phyloP scores from a whole-genome alignment of 164 flowering plant genomes.

The Aristolochia californica region DNA sequence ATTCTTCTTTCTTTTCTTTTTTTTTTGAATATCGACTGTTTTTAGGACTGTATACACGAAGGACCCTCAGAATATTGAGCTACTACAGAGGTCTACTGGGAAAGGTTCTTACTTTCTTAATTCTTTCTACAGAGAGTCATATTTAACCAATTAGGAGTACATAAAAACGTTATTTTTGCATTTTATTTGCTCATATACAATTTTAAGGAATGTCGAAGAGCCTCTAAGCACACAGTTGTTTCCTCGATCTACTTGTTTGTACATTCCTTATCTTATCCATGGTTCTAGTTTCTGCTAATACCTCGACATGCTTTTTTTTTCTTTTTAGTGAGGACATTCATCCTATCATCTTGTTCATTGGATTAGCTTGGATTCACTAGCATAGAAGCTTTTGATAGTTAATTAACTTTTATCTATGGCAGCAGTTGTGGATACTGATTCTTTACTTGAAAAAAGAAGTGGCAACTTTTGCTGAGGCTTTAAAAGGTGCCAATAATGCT shows the following conservation, averaged over 20 bases:
- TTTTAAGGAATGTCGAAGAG: conserved; percentile 31
- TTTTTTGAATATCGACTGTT: conserved; percentile 1
- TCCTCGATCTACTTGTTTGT: conserved; percentile 84
- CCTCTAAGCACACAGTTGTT: conserved; percentile 17
- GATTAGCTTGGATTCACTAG: too few relatives aligned
- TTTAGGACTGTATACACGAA: conserved; percentile 48
- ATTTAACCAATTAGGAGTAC: too few relatives aligned
- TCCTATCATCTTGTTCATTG: too few relatives aligned
- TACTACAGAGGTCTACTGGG: conserved; percentile 35
- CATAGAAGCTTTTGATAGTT: too few relatives aligned
- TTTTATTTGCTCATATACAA: conserved; percentile 27
- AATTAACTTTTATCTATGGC: not conserved
- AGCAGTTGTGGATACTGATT: conserved; percentile 74
- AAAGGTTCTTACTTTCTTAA: conserved; percentile 32
- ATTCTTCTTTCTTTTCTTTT: not conserved
- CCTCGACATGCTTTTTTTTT: not conserved
- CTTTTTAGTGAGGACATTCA: not conserved
- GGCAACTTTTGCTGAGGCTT: conserved; percentile 84
- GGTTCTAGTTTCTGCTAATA: not conserved
- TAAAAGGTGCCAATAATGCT: conserved; percentile 73
- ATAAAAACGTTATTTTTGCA: too few relatives aligned
- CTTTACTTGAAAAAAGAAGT: conserved; percentile 59
- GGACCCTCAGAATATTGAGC: conserved; percentile 36
- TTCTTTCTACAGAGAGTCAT: not conserved
- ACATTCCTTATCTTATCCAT: conserved; percentile 41